phyloP scores from a whole-genome alignment of 31 red algal genomes.

The Odonthalia washingtoniensis region DNA sequence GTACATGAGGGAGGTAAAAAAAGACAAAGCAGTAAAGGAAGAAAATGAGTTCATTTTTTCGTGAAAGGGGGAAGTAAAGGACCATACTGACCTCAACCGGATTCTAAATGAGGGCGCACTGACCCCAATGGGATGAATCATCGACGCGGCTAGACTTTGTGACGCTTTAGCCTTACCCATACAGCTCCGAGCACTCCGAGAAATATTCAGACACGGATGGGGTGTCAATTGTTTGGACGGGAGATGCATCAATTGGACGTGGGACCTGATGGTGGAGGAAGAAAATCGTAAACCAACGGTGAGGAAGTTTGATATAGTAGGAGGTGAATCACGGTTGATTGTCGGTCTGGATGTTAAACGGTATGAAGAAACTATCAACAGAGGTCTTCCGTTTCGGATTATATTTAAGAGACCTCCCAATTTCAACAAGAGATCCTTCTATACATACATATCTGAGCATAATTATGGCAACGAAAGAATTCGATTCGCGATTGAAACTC shows the following conservation, averaged over 20 bases:
- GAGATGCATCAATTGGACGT: background rate
- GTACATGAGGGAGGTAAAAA: too few species aligned
- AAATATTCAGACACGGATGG: background rate
- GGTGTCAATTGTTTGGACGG: slow-evolving; percentile 1
- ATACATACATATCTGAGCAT: slow-evolving; percentile 7
- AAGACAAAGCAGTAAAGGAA: background rate
- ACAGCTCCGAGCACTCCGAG: background rate
- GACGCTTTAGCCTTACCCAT: background rate
- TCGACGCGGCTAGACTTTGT: background rate
- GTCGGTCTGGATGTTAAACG: slow-evolving; percentile 13
- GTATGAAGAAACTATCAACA: slow-evolving; percentile 10
- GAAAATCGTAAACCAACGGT: background rate
- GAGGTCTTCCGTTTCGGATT: background rate
- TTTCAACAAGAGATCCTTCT: background rate
- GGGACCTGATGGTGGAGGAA: slow-evolving; percentile 15
- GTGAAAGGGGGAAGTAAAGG: background rate
- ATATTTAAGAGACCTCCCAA: slow-evolving; percentile 18
- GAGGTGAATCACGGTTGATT: slow-evolving; percentile 1
- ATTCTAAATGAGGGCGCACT: slow-evolving; percentile 6
- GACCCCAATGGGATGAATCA: background rate
- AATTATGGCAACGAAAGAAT: background rate
- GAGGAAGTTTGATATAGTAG: slow-evolving; percentile 13
- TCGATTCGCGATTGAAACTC: background rate
- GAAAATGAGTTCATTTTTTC: too few species aligned
- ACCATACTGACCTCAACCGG: background rate